Evolutionary conservation across 2,329 filamentous ascomycete genomes (phyloP).

Genomic region (Phyllosticta paracitricarpa): DNA sequence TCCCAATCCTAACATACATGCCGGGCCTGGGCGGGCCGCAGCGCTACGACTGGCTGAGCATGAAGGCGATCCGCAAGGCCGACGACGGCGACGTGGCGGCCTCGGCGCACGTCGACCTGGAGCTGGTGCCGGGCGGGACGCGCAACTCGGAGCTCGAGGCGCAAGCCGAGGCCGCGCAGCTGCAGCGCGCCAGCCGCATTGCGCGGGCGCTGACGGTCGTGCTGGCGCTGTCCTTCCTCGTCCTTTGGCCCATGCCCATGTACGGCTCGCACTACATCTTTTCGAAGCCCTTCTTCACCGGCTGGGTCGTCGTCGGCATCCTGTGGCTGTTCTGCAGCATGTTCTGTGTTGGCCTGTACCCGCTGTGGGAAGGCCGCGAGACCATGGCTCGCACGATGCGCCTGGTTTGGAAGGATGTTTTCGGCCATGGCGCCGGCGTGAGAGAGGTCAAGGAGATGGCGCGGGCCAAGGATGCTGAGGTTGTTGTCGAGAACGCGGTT

Average conservation of each 20-base stretch:
- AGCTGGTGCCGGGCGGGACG: slow-evolving; percentile 43
- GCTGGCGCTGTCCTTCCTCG: slow-evolving; percentile 60
- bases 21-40: slow-evolving; percentile 48
- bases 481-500: not conserved
- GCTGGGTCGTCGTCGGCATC: slow-evolving; percentile 59
- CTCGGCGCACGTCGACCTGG: slow-evolving; percentile 45
- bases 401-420: slow-evolving; percentile 51
- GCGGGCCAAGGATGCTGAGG: not conserved
- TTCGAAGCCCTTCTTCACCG: slow-evolving; percentile 70
- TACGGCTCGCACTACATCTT: slow-evolving; percentile 78
- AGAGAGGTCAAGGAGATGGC: not conserved
- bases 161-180: slow-evolving; percentile 30
- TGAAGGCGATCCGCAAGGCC: slow-evolving; percentile 66
- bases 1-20: slow-evolving; percentile 63
- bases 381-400: slow-evolving; percentile 54
- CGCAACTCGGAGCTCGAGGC: not conserved
- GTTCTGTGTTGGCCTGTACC: slow-evolving; percentile 68
- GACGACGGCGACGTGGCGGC: slow-evolving; percentile 66
- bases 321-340: slow-evolving; percentile 69
- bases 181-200: slow-evolving; percentile 37
- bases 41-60: slow-evolving; percentile 78
- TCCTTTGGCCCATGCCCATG: slow-evolving; percentile 90
- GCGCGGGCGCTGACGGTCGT: slow-evolving; percentile 49
- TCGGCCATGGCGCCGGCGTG: not conserved
- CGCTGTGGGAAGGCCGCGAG: slow-evolving; percentile 65